Evolutionary conservation across 2,329 filamentous ascomycete species (phyloP).

Genomic region (Tolypocladium pustulatum): DNA sequence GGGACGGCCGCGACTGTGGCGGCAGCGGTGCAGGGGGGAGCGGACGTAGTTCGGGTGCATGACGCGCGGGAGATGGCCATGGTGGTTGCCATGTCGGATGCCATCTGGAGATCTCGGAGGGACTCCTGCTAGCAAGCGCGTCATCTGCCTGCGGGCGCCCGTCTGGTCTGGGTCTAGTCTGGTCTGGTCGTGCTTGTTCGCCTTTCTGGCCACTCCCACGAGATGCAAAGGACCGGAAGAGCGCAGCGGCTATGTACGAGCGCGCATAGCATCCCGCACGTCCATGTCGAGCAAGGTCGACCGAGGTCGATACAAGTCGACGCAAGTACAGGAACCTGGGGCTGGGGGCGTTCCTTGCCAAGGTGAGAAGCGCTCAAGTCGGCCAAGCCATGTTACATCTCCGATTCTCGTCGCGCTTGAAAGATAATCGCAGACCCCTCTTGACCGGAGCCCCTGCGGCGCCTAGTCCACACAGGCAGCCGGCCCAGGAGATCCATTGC

Average conservation of each 20-base stretch:
- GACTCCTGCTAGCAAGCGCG: constrained; percentile 11
- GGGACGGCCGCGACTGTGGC: constrained; percentile 85
- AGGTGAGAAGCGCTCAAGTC: neutral
- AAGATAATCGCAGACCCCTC: neutral
- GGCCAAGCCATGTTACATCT: neutral
- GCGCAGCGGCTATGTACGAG: neutral
- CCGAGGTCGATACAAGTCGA: neutral
- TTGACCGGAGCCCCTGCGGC: neutral
- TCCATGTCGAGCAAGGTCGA: neutral
- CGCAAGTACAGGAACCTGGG: neutral
- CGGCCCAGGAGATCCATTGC: neutral
- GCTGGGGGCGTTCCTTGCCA: neutral
- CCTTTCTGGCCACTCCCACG: neutral
- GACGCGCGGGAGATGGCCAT: constrained; percentile 79
- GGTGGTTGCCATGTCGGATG: constrained; percentile 81
- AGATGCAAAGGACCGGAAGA: neutral
- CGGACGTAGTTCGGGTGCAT: constrained; percentile 87
- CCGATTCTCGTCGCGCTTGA: neutral
- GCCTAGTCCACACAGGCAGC: neutral
- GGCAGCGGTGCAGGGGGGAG: constrained; percentile 75
- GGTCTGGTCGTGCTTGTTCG: neutral
- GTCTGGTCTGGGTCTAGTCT: neutral
- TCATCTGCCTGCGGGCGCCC: neutral
- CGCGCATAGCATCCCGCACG: neutral
- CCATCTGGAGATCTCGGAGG: constrained; percentile 57